Conservation (phyloP, 2,329 filamentous ascomycete genomes). For the Cytospora piceae region DNA sequence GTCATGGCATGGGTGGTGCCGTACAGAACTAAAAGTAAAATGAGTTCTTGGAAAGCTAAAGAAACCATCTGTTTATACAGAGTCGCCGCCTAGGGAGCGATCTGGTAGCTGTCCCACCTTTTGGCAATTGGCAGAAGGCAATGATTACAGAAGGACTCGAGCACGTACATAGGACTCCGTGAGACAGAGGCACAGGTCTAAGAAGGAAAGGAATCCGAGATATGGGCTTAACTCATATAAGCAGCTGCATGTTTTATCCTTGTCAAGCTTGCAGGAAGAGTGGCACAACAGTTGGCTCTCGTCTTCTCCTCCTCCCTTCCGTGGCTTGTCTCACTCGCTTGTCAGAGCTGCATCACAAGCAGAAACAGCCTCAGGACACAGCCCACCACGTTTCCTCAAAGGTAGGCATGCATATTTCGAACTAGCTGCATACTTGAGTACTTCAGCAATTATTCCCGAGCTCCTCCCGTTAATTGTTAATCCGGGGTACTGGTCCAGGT, state of each 20-base stretch:
- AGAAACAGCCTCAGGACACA: background rate
- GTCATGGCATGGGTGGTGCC: conserved; percentile 10
- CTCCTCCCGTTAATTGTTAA: background rate
- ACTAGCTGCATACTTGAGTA: background rate
- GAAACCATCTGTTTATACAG: background rate
- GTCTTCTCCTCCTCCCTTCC: background rate
- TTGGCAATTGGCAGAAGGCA: background rate
- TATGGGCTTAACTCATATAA: conserved; percentile 7
- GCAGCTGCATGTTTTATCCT: background rate
- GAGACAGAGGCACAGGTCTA: conserved; percentile 16
- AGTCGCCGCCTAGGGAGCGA: background rate
- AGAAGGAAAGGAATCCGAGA: background rate
- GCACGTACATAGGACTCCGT: background rate
- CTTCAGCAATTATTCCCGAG: background rate
- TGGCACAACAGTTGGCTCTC: background rate
- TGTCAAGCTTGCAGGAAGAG: conserved; percentile 3
- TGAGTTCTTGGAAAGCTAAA: background rate
- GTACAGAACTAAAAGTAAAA: background rate
- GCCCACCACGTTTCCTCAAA: background rate
- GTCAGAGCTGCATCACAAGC: background rate
- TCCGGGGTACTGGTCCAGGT: background rate
- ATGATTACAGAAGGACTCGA: background rate
- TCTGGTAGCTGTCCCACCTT: background rate
- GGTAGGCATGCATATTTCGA: background rate
- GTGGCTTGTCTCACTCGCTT: conserved; percentile 1